Evolutionary conservation across 352 stramenopile genomes (phyloP).

Genomic region (Globisporangium canariense): DNA sequence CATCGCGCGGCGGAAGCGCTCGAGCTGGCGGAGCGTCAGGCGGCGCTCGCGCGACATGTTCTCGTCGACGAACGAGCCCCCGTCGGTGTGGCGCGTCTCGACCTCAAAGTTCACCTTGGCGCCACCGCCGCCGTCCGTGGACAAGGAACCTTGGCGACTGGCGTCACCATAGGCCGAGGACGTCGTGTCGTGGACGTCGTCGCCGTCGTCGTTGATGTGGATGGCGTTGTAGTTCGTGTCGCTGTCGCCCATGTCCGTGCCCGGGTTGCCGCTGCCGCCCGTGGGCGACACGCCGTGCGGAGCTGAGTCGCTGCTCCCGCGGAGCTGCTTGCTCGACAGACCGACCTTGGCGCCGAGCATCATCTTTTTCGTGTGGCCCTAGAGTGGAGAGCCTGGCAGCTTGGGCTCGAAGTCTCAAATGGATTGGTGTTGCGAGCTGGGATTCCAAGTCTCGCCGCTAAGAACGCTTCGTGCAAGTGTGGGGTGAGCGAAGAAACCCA

Average conservation of each 20-base stretch:
- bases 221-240: slow-evolving; percentile 22
- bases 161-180: not conserved
- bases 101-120: slow-evolving; percentile 16
- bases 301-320: not conserved
- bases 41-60: slow-evolving; percentile 19
- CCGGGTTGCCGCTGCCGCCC: not conserved
- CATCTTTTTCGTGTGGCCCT: not conserved
- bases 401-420: too few relatives aligned
- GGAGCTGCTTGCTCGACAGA: slow-evolving; percentile 9
- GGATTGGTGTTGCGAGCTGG: not conserved
- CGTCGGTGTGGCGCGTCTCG: slow-evolving; percentile 4
- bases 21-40: slow-evolving; percentile 29
- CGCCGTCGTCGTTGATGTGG: slow-evolving; percentile 11
- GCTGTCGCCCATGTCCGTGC: slow-evolving; percentile 18
- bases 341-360: slow-evolving; percentile 15
- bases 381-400: not conserved
- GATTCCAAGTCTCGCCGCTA: slow-evolving; percentile 5
- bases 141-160: not conserved
- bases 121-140: not conserved
- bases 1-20: slow-evolving; percentile 32
- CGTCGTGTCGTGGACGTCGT: not conserved
- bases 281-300: not conserved
- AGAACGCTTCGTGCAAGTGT: not conserved
- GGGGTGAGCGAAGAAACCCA: not conserved
- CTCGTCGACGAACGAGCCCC: not conserved